A percentile compares a stretch with the other conserved stretches of the same genome.
Conservation (phyloP, 805 yeast genomes). For the Candida ortonii region DNA sequence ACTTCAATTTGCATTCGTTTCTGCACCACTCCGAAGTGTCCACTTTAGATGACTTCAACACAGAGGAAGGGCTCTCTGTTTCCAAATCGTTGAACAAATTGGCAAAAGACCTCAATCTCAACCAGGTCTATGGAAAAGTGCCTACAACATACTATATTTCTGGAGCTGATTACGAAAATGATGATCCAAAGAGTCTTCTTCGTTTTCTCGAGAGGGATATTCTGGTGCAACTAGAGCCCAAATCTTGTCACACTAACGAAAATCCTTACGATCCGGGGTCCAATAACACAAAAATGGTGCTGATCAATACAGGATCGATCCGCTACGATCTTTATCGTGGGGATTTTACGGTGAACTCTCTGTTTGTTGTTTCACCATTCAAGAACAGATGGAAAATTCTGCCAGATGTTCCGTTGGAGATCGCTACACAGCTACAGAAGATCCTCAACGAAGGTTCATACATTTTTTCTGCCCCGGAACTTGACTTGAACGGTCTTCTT, state of each 20-base stretch:
- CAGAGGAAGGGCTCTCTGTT: conserved; percentile 51
- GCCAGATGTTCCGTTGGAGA: conserved; percentile 49
- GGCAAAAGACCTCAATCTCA: conserved; percentile 50
- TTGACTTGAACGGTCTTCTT: conserved; percentile 14
- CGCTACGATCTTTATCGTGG: conserved; percentile 86
- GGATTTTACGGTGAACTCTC: conserved; percentile 74
- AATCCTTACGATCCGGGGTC: conserved; percentile 22
- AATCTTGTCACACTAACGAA: conserved; percentile 19
- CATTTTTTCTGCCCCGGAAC: conserved; percentile 15
- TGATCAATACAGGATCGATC: conserved; percentile 84
- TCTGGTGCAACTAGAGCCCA: conserved; percentile 34
- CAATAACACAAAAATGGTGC: conserved; percentile 46
- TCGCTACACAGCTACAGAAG: conserved; percentile 54
- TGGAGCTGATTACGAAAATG: conserved; percentile 53
- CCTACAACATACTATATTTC: conserved; percentile 63
- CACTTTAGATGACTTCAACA: conserved; percentile 41
- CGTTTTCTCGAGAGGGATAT: conserved; percentile 56
- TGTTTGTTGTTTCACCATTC: conserved; percentile 83
- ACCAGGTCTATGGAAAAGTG: conserved; percentile 62
- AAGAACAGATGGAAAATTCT: conserved; percentile 73
- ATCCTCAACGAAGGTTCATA: conserved; percentile 57
- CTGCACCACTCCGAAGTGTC: conserved; percentile 50
- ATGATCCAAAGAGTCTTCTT: conserved; percentile 55
- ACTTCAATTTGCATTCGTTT: conserved; percentile 74
- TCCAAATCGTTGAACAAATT: conserved; percentile 39